These are phyloP conservation scores for Colletotrichum liaoningense DNA, from an alignment of 2,329 filamentous ascomycete genomes.

Conservation along the genomic window DNA sequence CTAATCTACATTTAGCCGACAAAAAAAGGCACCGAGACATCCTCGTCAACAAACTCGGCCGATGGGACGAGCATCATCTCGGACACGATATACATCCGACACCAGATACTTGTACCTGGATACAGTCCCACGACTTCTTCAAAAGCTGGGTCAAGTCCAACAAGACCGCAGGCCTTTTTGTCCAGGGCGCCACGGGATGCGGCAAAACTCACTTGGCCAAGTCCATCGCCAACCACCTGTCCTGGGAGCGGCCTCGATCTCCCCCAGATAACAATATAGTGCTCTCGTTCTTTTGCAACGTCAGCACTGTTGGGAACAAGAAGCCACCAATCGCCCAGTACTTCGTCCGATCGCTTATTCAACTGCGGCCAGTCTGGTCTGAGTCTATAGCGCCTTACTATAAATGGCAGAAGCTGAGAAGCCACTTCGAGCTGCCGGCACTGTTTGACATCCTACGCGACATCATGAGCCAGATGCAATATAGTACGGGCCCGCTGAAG, in stretches of 20 bases:
- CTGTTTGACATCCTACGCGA: constrained; percentile 38
- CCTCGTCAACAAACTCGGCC: constrained; percentile 1
- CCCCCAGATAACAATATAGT: constrained; percentile 26
- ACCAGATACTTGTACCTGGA: constrained; percentile 38
- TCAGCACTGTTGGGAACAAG: constrained; percentile 7
- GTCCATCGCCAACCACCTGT: constrained; percentile 36
- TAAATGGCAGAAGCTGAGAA: background rate
- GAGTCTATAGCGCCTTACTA: constrained; percentile 28
- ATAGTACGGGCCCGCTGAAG: background rate
- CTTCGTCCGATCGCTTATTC: constrained; percentile 37
- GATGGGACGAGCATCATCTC: constrained; percentile 17
- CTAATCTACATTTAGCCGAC: background rate
- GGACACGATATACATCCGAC: constrained; percentile 20
- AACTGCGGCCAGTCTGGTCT: constrained; percentile 35
- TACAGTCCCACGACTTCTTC: constrained; percentile 30
- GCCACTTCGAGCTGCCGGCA: constrained; percentile 15
- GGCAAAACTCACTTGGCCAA: constrained; percentile 41
- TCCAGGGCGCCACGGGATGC: constrained; percentile 33
- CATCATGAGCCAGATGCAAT: constrained; percentile 20
- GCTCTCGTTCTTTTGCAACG: constrained; percentile 39
- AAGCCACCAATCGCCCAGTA: constrained; percentile 38
- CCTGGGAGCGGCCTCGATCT: background rate
- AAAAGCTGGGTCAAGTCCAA: constrained; percentile 35
- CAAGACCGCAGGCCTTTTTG: constrained; percentile 29
- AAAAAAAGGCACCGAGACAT: background rate